Conservation (phyloP, 441 rosid species). For the Adansonia grandidieri region DNA sequence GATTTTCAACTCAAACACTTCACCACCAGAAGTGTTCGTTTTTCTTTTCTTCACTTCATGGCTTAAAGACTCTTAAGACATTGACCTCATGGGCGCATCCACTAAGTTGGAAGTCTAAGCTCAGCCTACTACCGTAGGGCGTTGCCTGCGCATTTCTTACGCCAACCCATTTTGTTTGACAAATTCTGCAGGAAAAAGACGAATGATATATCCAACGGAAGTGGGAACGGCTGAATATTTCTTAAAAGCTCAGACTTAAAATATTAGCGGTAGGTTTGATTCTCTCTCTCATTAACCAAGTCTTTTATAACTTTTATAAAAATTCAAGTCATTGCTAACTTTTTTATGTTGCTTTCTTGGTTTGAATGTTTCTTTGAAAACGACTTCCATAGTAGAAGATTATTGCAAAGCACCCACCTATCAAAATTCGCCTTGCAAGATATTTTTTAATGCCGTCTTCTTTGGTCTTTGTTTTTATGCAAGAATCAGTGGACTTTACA, state of each 20-base stretch:
- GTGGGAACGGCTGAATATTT: not conserved
- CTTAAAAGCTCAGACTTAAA: constrained; percentile 6
- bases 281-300: not conserved
- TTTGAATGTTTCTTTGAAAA: constrained; percentile 21
- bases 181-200: not conserved
- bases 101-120: not conserved
- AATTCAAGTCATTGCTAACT: not conserved
- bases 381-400: not conserved
- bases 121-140: not conserved
- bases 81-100: not conserved
- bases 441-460: not conserved
- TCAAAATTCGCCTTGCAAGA: not conserved
- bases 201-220: constrained; percentile 11
- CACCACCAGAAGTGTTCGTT: no score
- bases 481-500: not conserved
- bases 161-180: not conserved
- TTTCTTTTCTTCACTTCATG: not conserved
- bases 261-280: not conserved
- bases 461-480: not conserved
- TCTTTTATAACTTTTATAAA: not conserved
- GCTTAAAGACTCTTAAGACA: not conserved
- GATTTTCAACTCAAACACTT: no score
- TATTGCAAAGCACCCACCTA: not conserved
- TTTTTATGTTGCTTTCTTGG: not conserved
- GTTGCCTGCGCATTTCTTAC: not conserved